Evolutionary conservation across 2,329 filamentous ascomycete species (phyloP), one percentile per base, ranked within the genome.

Genomic region (Penicillium aurantiogriseum): DNA sequence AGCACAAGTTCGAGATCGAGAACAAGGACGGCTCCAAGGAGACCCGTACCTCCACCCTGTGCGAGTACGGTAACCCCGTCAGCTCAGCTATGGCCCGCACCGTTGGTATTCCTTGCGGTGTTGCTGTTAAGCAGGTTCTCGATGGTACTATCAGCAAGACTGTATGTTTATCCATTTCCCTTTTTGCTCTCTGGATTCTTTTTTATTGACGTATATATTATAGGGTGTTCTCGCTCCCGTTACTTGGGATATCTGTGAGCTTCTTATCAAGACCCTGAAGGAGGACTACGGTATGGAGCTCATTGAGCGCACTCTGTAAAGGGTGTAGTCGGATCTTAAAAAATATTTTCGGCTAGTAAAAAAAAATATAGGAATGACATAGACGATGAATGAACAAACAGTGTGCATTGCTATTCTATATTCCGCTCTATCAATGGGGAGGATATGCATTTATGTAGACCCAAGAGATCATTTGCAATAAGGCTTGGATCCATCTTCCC

Each of bases 121-220:
- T 90, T 56, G 91, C 91, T 44, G 89, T 92, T 60, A 83, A 90
- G 81, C 85, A 88, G 79, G 88, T 94, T 25, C 83, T 93, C 39
- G 82, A 91, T 73, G 89, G 89, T 19, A 89, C 85, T 3, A 85
- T 92, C 60, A 82, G 79, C 46, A 83, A 90, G 74, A 88, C 85
- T 65, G 72, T 72, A 63, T 35, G 65, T 60, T 49, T n/a, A 21
- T 10, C 33, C 5, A 4, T 21, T 15, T 11, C 38, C 39, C 21
- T 15, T 39, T 46, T 46, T 15, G n/a, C 29, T 19, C 31, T 48
- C 7, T 9, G 23, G 0, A 10, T 49, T 27, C 11, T 33, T 33
- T 35, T 17, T n/a, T 35, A 44, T 48, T 50, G 1, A 51, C 31
- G 45, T 19, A 2, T 29, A 10, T 3, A 21, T 36, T 21, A 21